These are phyloP conservation scores for Calvatia gigantea DNA, from an alignment of 768 basidiomycete species.

Conservation along the genomic window DNA sequence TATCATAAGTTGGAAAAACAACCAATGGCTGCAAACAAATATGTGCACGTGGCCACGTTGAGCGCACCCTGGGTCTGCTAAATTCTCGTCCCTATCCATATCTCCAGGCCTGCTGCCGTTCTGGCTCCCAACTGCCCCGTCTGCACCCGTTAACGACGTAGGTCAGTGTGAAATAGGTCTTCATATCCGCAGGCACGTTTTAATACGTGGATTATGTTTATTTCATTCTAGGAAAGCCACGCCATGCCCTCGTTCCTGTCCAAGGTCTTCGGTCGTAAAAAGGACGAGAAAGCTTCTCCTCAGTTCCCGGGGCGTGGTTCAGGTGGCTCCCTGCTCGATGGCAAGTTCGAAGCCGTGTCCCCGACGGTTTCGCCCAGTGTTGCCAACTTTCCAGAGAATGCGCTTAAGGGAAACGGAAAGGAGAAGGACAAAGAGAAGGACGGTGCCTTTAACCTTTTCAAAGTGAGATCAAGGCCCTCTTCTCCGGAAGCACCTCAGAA, in stretches of 20 bases:
- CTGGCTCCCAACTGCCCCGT: slow-evolving; percentile 1
- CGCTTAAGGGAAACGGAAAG: slow-evolving; percentile 21
- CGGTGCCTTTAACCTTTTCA: slow-evolving; percentile 46
- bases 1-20: neutral
- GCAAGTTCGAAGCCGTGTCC: slow-evolving; percentile 71
- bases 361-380: slow-evolving; percentile 41
- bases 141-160: neutral
- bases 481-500: slow-evolving; percentile 33
- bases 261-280: slow-evolving; percentile 77
- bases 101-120: slow-evolving; percentile 5
- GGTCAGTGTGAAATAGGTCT: slow-evolving; percentile 2
- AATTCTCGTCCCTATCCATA: neutral
- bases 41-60: slow-evolving; percentile 8
- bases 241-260: slow-evolving; percentile 68
- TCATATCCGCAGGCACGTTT: slow-evolving; percentile 4
- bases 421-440: slow-evolving; percentile 43
- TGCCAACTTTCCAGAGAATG: slow-evolving; percentile 34
- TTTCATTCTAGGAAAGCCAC: slow-evolving; percentile 23
- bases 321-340: slow-evolving; percentile 55
- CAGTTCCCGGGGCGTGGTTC: slow-evolving; percentile 29
- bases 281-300: slow-evolving; percentile 44
- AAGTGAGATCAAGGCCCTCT: slow-evolving; percentile 37
- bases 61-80: neutral
- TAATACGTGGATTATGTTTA: slow-evolving; percentile 7
- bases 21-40: neutral